phyloP scores from a whole-genome alignment of 2,329 filamentous ascomycete species.

The Aspergillus unguis region DNA sequence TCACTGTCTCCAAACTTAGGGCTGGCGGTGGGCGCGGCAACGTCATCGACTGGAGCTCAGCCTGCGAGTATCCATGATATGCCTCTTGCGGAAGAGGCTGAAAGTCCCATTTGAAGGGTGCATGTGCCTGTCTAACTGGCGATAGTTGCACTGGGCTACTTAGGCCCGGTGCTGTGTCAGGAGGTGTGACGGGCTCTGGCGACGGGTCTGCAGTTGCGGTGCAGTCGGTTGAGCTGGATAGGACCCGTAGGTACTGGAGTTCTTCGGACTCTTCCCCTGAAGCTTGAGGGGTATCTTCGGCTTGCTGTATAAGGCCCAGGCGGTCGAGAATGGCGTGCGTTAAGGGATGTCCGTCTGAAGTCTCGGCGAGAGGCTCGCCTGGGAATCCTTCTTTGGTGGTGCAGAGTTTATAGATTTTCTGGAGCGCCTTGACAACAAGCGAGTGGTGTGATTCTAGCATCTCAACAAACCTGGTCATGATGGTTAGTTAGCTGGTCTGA shows the following conservation, averaged over 20 bases:
- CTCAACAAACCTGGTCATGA: constrained; percentile 39
- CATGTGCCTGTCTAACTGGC: constrained; percentile 9
- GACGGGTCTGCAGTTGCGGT: constrained; percentile 39
- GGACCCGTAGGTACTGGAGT: constrained; percentile 34
- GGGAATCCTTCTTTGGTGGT: constrained; percentile 43
- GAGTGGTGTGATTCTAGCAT: constrained; percentile 46
- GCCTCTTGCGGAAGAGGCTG: constrained; percentile 15
- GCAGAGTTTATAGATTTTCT: constrained; percentile 42
- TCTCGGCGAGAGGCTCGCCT: constrained; percentile 39
- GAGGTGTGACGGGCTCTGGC: constrained; percentile 34
- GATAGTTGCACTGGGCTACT: constrained; percentile 21
- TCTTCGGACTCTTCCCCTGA: constrained; percentile 36
- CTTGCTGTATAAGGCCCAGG: constrained; percentile 43
- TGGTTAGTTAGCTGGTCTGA: neutral
- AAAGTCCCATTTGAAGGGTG: constrained; percentile 30
- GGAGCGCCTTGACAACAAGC: constrained; percentile 41
- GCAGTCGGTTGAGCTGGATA: constrained; percentile 37
- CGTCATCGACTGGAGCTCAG: constrained; percentile 22
- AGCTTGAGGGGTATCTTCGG: constrained; percentile 39
- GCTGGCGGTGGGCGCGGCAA: constrained; percentile 11
- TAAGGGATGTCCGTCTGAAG: constrained; percentile 39
- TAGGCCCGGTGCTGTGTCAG: constrained; percentile 28
- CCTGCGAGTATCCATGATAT: constrained; percentile 22
- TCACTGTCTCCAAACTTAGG: constrained; percentile 13
- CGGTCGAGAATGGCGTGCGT: constrained; percentile 44